These are phyloP conservation scores for Rhodotorula sphaerocarpa DNA, from an alignment of 768 basidiomycete species.

Conservation along the genomic window DNA sequence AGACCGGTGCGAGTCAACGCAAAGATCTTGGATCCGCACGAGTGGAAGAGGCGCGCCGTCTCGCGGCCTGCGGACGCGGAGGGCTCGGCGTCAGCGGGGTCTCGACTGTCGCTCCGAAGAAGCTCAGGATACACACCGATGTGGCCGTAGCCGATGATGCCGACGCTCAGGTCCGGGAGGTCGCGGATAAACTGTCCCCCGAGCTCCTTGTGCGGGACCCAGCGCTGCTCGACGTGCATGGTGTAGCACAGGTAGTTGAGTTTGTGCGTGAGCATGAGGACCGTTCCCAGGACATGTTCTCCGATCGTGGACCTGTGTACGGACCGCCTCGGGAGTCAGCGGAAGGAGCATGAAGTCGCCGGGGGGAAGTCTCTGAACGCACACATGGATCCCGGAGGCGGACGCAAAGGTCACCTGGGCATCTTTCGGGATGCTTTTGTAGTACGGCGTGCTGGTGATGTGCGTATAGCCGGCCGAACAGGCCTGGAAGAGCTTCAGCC, in stretches of 20 bases:
- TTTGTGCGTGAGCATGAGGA: conserved; percentile 20
- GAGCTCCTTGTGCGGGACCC: conserved; percentile 2
- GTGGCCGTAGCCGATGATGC: conserved; percentile 28
- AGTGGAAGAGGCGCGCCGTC: conserved; percentile 19
- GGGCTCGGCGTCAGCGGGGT: too few relatives aligned
- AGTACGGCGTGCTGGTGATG: conserved; percentile 14
- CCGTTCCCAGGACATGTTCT: conserved; percentile 16
- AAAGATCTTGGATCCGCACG: conserved; percentile 9
- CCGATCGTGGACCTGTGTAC: conserved; percentile 9
- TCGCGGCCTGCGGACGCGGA: conserved; percentile 13
- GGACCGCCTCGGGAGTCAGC: background rate
- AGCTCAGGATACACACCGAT: too few relatives aligned
- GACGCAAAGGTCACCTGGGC: conserved; percentile 12
- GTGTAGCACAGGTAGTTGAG: conserved; percentile 4
- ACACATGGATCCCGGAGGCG: conserved; percentile 28
- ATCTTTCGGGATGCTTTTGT: background rate
- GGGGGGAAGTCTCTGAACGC: background rate
- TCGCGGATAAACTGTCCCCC: conserved; percentile 30
- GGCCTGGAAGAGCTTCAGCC: conserved; percentile 20
- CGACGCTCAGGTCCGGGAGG: conserved; percentile 16
- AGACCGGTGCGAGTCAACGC: conserved; percentile 17
- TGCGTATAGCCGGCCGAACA: conserved; percentile 11
- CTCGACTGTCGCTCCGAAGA: too few relatives aligned
- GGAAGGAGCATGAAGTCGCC: too few relatives aligned
- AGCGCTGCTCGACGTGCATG: conserved; percentile 10